phyloP scores from a whole-genome alignment of 169 alveolate species.

The Amoebophrya sp. region DNA sequence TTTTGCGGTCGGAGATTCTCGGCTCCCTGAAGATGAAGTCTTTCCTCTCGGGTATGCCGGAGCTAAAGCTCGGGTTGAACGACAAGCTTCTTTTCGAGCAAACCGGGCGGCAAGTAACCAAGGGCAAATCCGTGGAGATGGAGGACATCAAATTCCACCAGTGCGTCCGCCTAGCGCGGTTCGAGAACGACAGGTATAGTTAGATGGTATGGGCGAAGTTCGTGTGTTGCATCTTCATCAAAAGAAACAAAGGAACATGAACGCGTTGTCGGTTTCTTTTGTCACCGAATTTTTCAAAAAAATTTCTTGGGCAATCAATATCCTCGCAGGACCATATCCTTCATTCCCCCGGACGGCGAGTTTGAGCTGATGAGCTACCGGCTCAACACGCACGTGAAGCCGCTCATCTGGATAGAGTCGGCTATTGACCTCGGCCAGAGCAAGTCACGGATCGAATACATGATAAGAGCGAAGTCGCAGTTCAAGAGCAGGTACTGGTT shows the following conservation, averaged over 20 bases:
- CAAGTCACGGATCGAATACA: constrained; percentile 83
- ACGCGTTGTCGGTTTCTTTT: no score
- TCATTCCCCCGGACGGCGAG: constrained; percentile 99
- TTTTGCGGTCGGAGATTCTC: constrained; percentile 90
- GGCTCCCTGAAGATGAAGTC: constrained; percentile 94
- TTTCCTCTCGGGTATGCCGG: constrained; percentile 98
- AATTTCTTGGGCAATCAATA: no score
- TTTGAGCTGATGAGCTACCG: constrained; percentile 97
- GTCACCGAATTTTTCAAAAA: no score
- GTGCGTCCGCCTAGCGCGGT: constrained; percentile 75
- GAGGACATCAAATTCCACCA: constrained; percentile 99
- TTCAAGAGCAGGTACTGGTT: constrained; percentile 47
- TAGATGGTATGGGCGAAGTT: no score
- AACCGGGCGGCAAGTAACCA: constrained; percentile 45
- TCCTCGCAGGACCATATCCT: constrained; percentile 85
- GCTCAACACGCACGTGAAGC: constrained; percentile 85
- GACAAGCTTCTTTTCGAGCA: constrained; percentile 79
- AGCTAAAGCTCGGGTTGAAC: constrained; percentile 93
- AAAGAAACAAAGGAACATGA: no score
- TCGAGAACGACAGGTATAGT: constrained; percentile 77
- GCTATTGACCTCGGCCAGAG: constrained; percentile 75
- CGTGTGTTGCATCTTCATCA: no score
- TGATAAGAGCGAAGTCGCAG: constrained; percentile 63
- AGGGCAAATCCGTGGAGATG: constrained; percentile 88
- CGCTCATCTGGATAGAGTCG: constrained; percentile 92